Evolutionary conservation across 768 basidiomycete genomes (phyloP), one percentile per base, ranked within the genome.

Genomic region (Hericium rajendrae): DNA sequence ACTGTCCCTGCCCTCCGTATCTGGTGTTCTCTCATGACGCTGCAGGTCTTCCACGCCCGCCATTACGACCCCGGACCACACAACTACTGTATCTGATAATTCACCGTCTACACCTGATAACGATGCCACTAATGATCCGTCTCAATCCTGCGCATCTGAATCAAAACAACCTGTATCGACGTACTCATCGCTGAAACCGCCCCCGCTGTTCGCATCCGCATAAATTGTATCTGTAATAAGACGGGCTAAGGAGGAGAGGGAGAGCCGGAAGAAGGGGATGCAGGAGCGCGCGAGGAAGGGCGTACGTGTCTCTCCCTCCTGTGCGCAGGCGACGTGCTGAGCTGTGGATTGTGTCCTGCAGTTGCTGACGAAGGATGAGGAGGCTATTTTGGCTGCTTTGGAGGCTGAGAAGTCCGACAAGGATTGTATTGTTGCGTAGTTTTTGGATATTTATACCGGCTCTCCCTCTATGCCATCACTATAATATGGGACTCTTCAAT

Each of bases 281-380:
- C 74, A 79, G 66, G 84, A 78, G 57, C 80, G 89, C 41, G 86
- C 83, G 5, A 78, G 78, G 78, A 91, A 86, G 71, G 89, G 89
- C 61, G 82, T 89, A 70, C 64, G 83, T 75, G 28, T 32, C 8
- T 32, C 16, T 16, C 43, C 43, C n/a, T 46, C 15, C 43, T 18
- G 8, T 16, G 16, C 6, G 20, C 2, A 8, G n/a, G 15, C 16
- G 43, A 46, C 11, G 16, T 16, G n/a, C 8, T n/a, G 5, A n/a
- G 8, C 9, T 3, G 5, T n/a, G 5, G 43, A n/a, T 46, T 8
- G 16, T n/a, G 22, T 22, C 18, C n/a, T 16, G 12, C 15, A 46
- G 43, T 46, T 46, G 43, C 43, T 46, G 3, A 46, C n/a, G n/a
- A 46, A 46, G 15, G 43, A 46, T 1, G 43, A 46, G 43, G n/a